Base-by-base conservation (phyloP, 75 land plant species). In the Pinus tabuliformis region DNA sequence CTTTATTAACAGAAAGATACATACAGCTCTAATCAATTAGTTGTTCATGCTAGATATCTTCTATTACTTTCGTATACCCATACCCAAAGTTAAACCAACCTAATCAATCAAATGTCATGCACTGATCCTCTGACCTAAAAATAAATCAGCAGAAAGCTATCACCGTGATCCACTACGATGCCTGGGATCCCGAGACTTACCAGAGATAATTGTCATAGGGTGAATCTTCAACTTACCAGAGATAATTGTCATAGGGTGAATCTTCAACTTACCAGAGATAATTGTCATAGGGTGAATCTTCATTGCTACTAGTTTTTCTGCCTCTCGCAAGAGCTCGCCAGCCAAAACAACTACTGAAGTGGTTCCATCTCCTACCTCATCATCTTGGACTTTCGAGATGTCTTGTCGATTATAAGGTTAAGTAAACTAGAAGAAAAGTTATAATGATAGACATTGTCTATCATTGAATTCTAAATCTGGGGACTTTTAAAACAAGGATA, bases 351-450 rank as follows among this genome's bases (percentile, higher is more conserved):
- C 98, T 78, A 95, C 98, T 52, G 98, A 95, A 73, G 98, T 95
- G n/a, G 98, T 95, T 24, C 98, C 98, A 85, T 96, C 99, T 77
- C 99, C 99, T 75, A 96, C 99, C 78, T 96, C 99, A 86, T 96
- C 99, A 81, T 96, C 99, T 86, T 96, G 99, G 56, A 93, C 99
- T 76, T 96, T 96, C 24, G 99, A 96, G 52, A 95, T 95, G 56
- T 95, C 98, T 95, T 54, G 62, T 68, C n/a, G 20, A 36, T 68
- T 9, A 68, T 42, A n/a, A 22, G 1, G n/a, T 68, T 39, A 20
- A 68, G 54, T 21, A 68, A 42, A 68, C 72, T 39, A 68, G 9
- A 11, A 11, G 5, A 60, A 75, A 28, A 39, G 70, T 68, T 37
- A 18, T 39, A n/a, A 68, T n/a, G 36, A n/a, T 68, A 7, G 21